Evolutionary conservation across 257 asterid species (phyloP), one percentile per base, ranked within the genome.

Genomic region (Hygrophila difformis): DNA sequence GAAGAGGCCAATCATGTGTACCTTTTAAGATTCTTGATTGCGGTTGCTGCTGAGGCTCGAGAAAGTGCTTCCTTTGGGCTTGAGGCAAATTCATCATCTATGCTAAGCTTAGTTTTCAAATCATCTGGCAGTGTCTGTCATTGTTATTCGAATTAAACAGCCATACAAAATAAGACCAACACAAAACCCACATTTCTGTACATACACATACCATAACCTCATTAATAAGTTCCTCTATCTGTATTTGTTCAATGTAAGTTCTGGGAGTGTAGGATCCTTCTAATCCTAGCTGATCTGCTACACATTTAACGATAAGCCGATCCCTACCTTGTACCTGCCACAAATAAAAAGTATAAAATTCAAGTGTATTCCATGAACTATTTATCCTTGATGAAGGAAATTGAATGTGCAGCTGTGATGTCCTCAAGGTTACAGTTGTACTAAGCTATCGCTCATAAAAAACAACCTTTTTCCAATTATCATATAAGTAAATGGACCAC

Each of bases 171-270:
- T 21, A 12, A 15, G 12, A 26, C 2, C n/a, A 47, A 6, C 12
- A 5, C 1, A 5, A 5, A 8, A 4, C 21, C 9, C 20, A 8
- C 6, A 26, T 55, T 17, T 50, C 3, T 7, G 49, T 13, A 44
- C 57, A 47, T 8, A 28, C 17, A 62, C 87, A 56, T 81, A 91
- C 99, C 99, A 82, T 87, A 60, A 91, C 82, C 46, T 91, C 99
- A 41, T 78, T 69, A 28, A 91, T 93, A 55, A 91, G 94, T 64
- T 91, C 83, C 75, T 91, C 99, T 63, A 91, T 62, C 66, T 91
- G 99, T 56, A 91, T 91, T 68, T 91, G 97, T 73, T 91, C 95
- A 38, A 91, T 91, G 47, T 91, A 87, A 53, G 99, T 91, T 29
- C 86, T 84, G 0, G 99, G 92, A 55, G 75, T 66, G 46, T 78